Evolutionary conservation across 306 rosid genomes (phyloP).

Genomic region (Benincasa hispida): DNA sequence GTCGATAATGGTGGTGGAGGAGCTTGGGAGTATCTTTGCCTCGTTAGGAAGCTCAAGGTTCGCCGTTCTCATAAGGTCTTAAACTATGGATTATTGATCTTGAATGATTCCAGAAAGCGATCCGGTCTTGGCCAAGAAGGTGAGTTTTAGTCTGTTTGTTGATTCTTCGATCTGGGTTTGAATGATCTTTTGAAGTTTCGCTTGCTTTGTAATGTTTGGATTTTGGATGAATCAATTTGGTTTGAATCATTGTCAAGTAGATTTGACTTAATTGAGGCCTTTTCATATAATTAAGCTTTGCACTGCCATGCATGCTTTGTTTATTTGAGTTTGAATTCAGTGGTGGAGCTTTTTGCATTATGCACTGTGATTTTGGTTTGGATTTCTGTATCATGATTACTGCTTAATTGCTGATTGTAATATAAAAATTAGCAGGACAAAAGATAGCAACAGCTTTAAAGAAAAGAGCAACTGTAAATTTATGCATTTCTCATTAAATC

Average conservation of each 20-base stretch:
- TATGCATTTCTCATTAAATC: not conserved
- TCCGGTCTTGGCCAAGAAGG: conserved; percentile 78
- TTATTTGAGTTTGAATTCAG: not conserved
- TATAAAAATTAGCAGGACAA: not conserved
- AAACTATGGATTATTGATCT: conserved; percentile 69
- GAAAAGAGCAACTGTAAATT: not conserved
- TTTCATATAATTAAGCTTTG: not conserved
- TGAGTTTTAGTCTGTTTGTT: conserved; percentile 13
- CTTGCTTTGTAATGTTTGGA: not conserved
- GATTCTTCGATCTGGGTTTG: not conserved
- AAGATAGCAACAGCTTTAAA: not conserved
- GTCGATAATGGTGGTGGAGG: conserved; percentile 98
- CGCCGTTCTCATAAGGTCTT: conserved; percentile 81
- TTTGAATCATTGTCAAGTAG: not conserved
- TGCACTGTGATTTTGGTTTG: not conserved
- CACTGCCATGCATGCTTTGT: not conserved
- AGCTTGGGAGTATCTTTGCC: conserved; percentile 85
- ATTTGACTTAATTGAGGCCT: not conserved
- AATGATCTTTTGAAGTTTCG: not conserved
- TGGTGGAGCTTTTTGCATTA: not conserved
- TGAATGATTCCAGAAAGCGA: conserved; percentile 59
- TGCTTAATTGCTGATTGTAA: not conserved
- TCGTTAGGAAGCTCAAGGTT: conserved; percentile 73
- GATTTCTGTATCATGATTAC: not conserved
- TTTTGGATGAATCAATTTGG: not conserved